Base-by-base conservation (phyloP, 2,329 filamentous ascomycete species). In the Botryotinia narcissicola region DNA sequence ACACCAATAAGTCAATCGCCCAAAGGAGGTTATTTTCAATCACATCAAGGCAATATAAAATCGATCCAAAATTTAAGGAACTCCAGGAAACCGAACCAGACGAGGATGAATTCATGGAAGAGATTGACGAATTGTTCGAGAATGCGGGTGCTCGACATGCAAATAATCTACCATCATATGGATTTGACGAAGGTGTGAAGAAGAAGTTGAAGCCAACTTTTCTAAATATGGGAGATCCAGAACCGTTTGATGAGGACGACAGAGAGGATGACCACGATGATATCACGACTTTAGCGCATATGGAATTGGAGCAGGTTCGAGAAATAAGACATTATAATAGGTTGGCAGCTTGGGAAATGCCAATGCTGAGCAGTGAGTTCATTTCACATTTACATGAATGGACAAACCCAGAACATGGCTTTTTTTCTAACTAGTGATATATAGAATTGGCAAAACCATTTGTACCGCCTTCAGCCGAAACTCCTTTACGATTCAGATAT, bases 261-360 rank as follows among this genome's bases (percentile, higher is more conserved):
- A 75, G 77, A 73, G 87, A 90, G 76, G 93, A 92, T 81, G 88
- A 92, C 76, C 92, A 94, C 76, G 92, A 97, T 80, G 94, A 97
- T 81, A 92, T 99, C 74, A 92, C 92, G 74, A 89, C 89, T 70
- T 87, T 94, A 82, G 96, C 90, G 0, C 95, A 99, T 83, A 90
- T 87, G 71, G 94, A 98, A 84, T 84, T 99, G 78, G 93, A 98
- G 79, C 88, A 96, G 82, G 91, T 97, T 79, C 88, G 95, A 76
- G 95, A 98, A 83, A 87, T 95, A 81, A 89, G 96, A 85, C 90
- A 97, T 80, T 98, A 97, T 82, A 91, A 93, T 66, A 89, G 96
- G 70, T 86, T 97, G 78, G 90, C 93, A 64, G 94, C 94, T 37
- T 99, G 96, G 95, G 96, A 99, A 83, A 93, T 99, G 92, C 96